phyloP scores from a whole-genome alignment of 2,329 filamentous ascomycete species.

The Eurotiales sp. region DNA sequence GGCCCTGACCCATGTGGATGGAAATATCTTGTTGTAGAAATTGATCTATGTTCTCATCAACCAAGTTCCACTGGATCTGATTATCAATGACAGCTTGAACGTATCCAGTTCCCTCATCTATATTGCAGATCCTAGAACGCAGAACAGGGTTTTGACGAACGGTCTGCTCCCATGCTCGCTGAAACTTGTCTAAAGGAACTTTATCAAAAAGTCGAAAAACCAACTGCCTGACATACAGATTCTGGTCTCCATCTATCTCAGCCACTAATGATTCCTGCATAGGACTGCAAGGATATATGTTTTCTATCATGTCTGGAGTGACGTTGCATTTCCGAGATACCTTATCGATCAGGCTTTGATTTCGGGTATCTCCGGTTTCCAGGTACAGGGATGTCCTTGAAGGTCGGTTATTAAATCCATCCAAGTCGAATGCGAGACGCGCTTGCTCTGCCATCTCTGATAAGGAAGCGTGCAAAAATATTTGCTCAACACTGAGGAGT shows the following conservation, averaged over 20 bases:
- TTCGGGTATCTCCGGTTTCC: neutral
- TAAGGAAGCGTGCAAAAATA: conserved; percentile 17
- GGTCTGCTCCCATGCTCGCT: conserved; percentile 31
- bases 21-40: neutral
- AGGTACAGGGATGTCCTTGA: neutral
- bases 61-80: conserved; percentile 11
- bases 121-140: conserved; percentile 34
- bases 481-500: conserved; percentile 21
- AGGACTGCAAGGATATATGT: conserved; percentile 36
- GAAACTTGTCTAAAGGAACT: conserved; percentile 29
- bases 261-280: conserved; percentile 39
- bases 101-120: conserved; percentile 18
- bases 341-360: neutral
- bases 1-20: neutral
- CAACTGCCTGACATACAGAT: conserved; percentile 34
- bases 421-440: too few relatives aligned
- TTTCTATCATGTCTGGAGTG: conserved; percentile 20
- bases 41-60: neutral
- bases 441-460: neutral
- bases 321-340: neutral
- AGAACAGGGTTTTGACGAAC: conserved; percentile 36
- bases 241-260: conserved; percentile 29
- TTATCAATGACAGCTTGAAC: conserved; percentile 19
- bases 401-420: neutral
- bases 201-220: conserved; percentile 22